Base-by-base conservation (phyloP, 345 rosid species). In the Anacardium occidentale region DNA sequence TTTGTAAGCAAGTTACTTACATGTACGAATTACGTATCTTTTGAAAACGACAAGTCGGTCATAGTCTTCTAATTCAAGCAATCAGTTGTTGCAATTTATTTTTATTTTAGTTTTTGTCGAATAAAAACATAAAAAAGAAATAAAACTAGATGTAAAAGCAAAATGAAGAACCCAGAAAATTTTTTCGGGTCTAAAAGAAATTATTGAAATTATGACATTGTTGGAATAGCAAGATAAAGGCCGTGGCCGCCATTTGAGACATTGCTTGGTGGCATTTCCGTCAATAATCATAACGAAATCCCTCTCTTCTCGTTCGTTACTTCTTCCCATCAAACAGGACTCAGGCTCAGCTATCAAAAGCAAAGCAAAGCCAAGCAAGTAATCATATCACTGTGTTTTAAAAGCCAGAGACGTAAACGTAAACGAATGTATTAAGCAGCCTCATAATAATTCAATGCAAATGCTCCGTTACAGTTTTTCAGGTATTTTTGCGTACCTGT, bases 261-360 rank as follows among this genome's bases (percentile, higher is more conserved):
- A 29, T 59, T 59, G 3, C 13, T 3, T 14, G 21, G 20, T 26
- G 66, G 45, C 74, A 70, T 12, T 47, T 69, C 73, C 40, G 73
- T 20, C 65, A 48, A 59, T n/a, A 47, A 45, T 1, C 3, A 24
- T 18, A 2, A 17, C 0, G 15, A 18, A 25, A n/a, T 11, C n/a
- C 58, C 8, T 5, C 56, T 20, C 32, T 7, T 12, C 32, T 70
- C 34, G 1, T 29, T 29, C 32, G 3, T 29, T n/a, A n/a, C n/a
- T n/a, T n/a, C 50, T n/a, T 59, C 74, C 53, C 53, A 18, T 40
- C 34, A 29, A 47, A 48, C 29, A 29, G n/a, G 29, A 60, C 64
- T 18, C 58, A 47, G 15, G 22, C 69, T 17, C 56, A 6, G 44
- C 44, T 0, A 17, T 25, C 14, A 12, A 21, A 52, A 53, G n/a